Evolutionary conservation across 495 filamentous ascomycete genomes (phyloP).

Genomic region (Penicillium crystallinum): DNA sequence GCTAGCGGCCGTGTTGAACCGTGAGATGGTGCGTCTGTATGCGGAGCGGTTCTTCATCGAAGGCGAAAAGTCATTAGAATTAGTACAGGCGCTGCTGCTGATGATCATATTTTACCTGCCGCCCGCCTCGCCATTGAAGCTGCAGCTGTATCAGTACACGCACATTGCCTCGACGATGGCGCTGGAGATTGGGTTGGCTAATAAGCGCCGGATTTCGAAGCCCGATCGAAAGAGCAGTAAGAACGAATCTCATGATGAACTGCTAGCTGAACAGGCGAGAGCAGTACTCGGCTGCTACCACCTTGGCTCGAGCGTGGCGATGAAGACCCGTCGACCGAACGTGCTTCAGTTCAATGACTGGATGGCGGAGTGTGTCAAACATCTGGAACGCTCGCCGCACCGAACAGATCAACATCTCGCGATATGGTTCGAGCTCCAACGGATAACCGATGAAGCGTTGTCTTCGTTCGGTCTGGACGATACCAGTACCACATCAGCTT

Average conservation of each 20-base stretch:
- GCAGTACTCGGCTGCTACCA: conserved; percentile 46
- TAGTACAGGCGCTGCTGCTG: conserved; percentile 47
- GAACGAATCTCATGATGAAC: conserved; percentile 25
- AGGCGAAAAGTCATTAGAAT: conserved; percentile 48
- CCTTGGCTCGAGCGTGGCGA: conserved; percentile 43
- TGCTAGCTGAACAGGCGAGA: conserved; percentile 38
- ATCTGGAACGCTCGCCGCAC: conserved; percentile 34
- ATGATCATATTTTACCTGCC: conserved; percentile 49
- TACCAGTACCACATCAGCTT: conserved; percentile 32
- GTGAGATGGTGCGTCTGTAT: conserved; percentile 43
- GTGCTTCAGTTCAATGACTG: conserved; percentile 47
- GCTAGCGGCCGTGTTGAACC: conserved; percentile 41
- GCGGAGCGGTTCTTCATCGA: conserved; percentile 44
- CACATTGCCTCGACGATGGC: conserved; percentile 53
- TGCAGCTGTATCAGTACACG: conserved; percentile 52
- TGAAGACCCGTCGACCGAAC: conserved; percentile 48
- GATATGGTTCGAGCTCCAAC: conserved; percentile 41
- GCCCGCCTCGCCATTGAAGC: conserved; percentile 38
- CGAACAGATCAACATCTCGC: conserved; percentile 38
- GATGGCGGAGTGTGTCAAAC: conserved; percentile 42
- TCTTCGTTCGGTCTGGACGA: conserved; percentile 48
- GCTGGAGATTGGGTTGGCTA: conserved; percentile 47
- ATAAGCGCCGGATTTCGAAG: conserved; percentile 22
- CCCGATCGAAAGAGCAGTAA: conserved; percentile 17
- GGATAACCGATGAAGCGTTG: conserved; percentile 46